phyloP scores from a whole-genome alignment of 2,329 filamentous ascomycete genomes.

The Pestalotiopsis sp. region DNA sequence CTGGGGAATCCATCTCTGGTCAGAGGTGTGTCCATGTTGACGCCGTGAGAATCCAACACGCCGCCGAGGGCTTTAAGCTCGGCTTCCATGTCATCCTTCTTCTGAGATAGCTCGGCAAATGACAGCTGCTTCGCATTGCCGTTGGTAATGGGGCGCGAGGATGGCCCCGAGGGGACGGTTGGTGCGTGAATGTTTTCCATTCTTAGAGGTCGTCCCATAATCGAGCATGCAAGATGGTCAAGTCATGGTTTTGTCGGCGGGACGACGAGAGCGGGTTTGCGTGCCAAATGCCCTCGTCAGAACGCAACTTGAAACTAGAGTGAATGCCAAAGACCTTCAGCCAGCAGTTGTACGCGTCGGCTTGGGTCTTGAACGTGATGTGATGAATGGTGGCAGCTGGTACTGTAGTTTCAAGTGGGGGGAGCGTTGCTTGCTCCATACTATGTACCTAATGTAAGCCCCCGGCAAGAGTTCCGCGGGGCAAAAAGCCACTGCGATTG shows the following conservation, averaged over 20 bases:
- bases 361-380: not conserved
- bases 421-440: not conserved
- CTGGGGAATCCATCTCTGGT: conserved; percentile 89
- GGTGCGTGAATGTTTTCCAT: conserved; percentile 63
- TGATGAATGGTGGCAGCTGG: not conserved
- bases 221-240: conserved; percentile 17
- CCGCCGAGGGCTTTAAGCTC: conserved; percentile 84
- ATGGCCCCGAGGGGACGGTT: conserved; percentile 73
- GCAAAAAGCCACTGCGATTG: too few species aligned
- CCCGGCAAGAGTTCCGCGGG: too few species aligned
- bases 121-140: conserved; percentile 67
- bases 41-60: conserved; percentile 89
- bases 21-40: conserved; percentile 88
- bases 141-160: conserved; percentile 61
- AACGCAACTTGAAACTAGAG: not conserved
- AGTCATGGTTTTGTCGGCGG: conserved; percentile 21
- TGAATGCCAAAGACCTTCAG: not conserved
- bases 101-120: conserved; percentile 77
- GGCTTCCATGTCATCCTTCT: conserved; percentile 83
- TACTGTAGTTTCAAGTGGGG: not conserved
- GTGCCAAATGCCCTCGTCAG: not conserved
- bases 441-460: not conserved
- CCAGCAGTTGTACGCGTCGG: conserved; percentile 3
- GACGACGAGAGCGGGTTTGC: not conserved
- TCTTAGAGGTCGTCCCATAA: conserved; percentile 38